A percentile compares a stretch with the other conserved stretches of the same genome.
Conservation (phyloP, 2,329 filamentous ascomycete genomes). For the Fusarium citri region DNA sequence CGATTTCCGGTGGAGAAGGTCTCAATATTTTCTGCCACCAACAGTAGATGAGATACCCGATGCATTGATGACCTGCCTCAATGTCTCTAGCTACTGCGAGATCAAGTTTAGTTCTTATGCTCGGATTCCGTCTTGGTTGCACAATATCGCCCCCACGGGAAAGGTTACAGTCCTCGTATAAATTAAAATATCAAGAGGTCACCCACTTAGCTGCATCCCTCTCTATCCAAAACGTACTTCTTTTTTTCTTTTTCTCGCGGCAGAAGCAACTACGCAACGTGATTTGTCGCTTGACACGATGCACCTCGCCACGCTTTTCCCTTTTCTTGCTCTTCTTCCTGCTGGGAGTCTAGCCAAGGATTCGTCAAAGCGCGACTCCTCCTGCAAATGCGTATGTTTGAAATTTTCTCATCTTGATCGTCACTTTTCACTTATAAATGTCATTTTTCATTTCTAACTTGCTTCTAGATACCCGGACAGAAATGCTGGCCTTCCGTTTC, state of each 20-base stretch:
- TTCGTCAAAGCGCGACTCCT: neutral
- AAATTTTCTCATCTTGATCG: neutral
- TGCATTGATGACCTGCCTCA: slow-evolving; percentile 2
- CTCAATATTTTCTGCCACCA: neutral
- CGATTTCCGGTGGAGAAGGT: neutral
- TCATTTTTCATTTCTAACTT: neutral
- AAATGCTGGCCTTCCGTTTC: slow-evolving; percentile 21
- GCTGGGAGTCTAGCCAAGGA: neutral
- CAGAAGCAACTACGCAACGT: too few relatives aligned
- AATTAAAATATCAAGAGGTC: slow-evolving; percentile 4
- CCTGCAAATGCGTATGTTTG: slow-evolving; percentile 30
- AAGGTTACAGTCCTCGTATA: neutral
- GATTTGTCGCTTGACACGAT: neutral
- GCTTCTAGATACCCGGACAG: slow-evolving; percentile 19
- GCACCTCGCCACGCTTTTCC: neutral
- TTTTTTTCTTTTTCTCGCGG: slow-evolving; percentile 4
- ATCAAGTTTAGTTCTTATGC: neutral
- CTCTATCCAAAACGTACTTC: neutral
- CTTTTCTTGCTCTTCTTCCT: slow-evolving; percentile 7
- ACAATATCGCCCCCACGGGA: neutral
- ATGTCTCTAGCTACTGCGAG: neutral
- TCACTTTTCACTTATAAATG: neutral
- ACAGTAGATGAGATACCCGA: neutral
- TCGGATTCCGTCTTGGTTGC: neutral
- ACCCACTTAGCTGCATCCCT: neutral